Evolutionary conservation across 1,284 basidiomycete genomes (phyloP).

Genomic region (Anthracocystis walkeri): DNA sequence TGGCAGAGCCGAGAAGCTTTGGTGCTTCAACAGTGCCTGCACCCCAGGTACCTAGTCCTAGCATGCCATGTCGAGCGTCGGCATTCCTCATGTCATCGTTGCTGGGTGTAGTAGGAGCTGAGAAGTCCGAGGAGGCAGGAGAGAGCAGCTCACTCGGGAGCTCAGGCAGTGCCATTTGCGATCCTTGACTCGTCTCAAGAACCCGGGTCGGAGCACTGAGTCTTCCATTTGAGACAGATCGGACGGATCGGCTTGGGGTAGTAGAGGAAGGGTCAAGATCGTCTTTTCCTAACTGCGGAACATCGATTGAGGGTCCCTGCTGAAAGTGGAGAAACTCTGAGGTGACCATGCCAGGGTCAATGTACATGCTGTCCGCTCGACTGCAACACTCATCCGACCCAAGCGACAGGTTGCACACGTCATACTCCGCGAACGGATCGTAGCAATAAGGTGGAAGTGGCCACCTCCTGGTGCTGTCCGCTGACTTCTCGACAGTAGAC

Average conservation of each 20-base stretch:
- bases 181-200: neutral
- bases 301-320: too few species aligned
- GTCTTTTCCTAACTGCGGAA: too few species aligned
- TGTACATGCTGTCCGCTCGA: slow-evolving; percentile 29
- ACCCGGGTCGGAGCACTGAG: neutral
- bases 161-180: neutral
- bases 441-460: slow-evolving; percentile 14
- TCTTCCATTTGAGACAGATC: too few species aligned
- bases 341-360: slow-evolving; percentile 13
- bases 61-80: slow-evolving; percentile 1
- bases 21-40: slow-evolving; percentile 1
- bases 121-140: neutral
- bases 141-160: neutral
- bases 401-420: neutral
- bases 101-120: neutral
- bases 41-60: neutral
- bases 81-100: too few species aligned
- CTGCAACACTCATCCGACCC: slow-evolving; percentile 4
- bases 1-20: slow-evolving; percentile 2
- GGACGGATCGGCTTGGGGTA: too few species aligned
- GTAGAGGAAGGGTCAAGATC: too few species aligned
- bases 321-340: too few species aligned
- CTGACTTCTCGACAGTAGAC: neutral
- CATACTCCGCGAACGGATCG: slow-evolving; percentile 16
- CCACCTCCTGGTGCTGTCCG: neutral